Percentiles rank a stretch among this genome's conserved stretches.
These are phyloP conservation scores for Suillus subaureus DNA, from an alignment of 768 basidiomycete species.

Conservation along the genomic window DNA sequence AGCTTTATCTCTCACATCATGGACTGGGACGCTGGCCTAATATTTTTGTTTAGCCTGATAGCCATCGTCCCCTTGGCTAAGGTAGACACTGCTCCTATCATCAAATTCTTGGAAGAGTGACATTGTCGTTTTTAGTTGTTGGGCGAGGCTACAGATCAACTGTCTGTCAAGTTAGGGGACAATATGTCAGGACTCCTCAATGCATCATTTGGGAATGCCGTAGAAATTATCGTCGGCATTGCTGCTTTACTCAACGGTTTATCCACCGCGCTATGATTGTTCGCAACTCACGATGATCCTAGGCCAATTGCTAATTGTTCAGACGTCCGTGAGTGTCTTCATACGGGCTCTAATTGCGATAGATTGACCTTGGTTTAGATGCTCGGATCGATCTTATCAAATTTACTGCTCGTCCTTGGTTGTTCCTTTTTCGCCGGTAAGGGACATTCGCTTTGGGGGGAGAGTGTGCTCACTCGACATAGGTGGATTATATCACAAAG, in stretches of 20 bases:
- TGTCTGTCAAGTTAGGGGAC: conserved; percentile 77
- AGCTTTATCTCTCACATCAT: conserved; percentile 63
- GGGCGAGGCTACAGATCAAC: conserved; percentile 81
- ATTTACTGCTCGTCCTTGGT: conserved; percentile 86
- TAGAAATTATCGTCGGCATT: conserved; percentile 88
- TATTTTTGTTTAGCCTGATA: conserved; percentile 75
- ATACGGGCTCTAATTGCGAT: neutral
- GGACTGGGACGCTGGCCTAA: conserved; percentile 73
- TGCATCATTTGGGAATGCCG: conserved; percentile 81
- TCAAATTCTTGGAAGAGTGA: neutral
- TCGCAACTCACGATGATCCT: conserved; percentile 13
- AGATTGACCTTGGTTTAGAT: conserved; percentile 47
- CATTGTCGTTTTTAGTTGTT: conserved; percentile 50
- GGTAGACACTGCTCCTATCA: conserved; percentile 39
- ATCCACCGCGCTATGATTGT: neutral
- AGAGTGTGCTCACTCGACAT: neutral
- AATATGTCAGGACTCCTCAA: conserved; percentile 87
- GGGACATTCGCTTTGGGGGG: conserved; percentile 5
- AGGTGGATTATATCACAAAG: conserved; percentile 67
- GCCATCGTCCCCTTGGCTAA: conserved; percentile 89
- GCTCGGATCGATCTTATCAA: conserved; percentile 90
- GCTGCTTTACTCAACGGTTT: conserved; percentile 80
- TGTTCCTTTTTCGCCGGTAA: conserved; percentile 85
- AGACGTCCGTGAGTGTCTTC: conserved; percentile 69
- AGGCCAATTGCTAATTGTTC: conserved; percentile 87